A percentile compares a stretch with the other conserved stretches of the same genome.
These are phyloP conservation scores for Avicennia marina DNA, from an alignment of 257 asterid species.

Conservation along the genomic window DNA sequence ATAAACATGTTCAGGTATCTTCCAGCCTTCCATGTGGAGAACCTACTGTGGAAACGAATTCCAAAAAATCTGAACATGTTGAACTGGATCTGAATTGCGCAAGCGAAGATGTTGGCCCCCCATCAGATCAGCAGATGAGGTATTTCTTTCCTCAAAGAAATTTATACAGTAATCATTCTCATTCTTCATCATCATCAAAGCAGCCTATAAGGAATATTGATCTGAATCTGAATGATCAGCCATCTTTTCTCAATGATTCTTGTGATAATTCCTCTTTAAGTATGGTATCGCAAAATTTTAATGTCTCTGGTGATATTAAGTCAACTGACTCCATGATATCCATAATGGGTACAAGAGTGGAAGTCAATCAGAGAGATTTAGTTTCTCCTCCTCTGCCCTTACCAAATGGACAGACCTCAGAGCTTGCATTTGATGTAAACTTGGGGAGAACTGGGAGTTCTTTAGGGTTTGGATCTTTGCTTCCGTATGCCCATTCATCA, in stretches of 20 bases:
- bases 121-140: constrained; percentile 38
- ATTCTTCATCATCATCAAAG: constrained; percentile 52
- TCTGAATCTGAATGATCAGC: constrained; percentile 74
- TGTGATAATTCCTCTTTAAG: constrained; percentile 29
- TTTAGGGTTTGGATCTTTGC: constrained; percentile 48
- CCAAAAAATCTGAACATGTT: constrained; percentile 45
- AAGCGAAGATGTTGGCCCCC: constrained; percentile 32
- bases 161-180: constrained; percentile 27
- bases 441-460: constrained; percentile 32
- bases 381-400: constrained; percentile 31
- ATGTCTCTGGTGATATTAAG: constrained; percentile 28
- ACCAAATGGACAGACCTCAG: constrained; percentile 45
- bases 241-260: constrained; percentile 41
- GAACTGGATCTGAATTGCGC: constrained; percentile 59
- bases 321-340: constrained; percentile 55
- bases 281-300: constrained; percentile 35
- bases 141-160: constrained; percentile 29
- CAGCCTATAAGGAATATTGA: constrained; percentile 51
- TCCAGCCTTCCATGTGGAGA: constrained; percentile 46
- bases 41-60: constrained; percentile 48
- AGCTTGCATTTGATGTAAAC: constrained; percentile 42
- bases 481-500: constrained; percentile 43
- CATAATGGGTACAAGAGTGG: constrained; percentile 72
- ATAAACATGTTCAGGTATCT: constrained; percentile 25
- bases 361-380: constrained; percentile 42